Evolutionary conservation across 768 basidiomycete species (phyloP).

Genomic region (Suillus clintonianus): DNA sequence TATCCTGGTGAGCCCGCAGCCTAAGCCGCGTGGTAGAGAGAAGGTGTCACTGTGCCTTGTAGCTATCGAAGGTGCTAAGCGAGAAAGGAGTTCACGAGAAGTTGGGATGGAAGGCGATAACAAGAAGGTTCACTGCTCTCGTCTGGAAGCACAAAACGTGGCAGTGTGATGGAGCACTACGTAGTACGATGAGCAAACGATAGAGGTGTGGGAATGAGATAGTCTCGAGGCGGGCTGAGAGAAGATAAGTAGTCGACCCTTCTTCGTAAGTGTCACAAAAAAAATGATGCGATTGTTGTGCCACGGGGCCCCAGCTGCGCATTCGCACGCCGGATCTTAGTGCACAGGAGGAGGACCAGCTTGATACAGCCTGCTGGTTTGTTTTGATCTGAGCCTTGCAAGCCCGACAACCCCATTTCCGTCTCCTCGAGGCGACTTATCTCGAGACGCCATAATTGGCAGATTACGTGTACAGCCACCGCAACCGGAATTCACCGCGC

Average conservation of each 20-base stretch:
- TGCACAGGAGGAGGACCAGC: background rate
- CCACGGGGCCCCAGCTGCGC: background rate
- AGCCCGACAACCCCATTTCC: background rate
- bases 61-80: background rate
- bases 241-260: background rate
- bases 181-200: background rate
- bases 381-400: background rate
- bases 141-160: background rate
- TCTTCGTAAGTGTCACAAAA: background rate
- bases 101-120: background rate
- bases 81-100: background rate
- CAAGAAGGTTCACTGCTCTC: background rate
- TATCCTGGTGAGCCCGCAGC: background rate
- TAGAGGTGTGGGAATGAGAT: background rate
- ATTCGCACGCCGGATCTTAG: background rate
- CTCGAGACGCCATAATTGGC: background rate
- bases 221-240: background rate
- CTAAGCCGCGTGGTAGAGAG: background rate
- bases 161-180: background rate
- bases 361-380: background rate
- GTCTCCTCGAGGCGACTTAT: conserved; percentile 2
- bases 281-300: no score
- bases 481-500: background rate
- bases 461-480: background rate
- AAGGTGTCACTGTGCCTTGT: background rate